Base-by-base conservation (phyloP, 352 stramenopile species). In the Phytophthora idaei region DNA sequence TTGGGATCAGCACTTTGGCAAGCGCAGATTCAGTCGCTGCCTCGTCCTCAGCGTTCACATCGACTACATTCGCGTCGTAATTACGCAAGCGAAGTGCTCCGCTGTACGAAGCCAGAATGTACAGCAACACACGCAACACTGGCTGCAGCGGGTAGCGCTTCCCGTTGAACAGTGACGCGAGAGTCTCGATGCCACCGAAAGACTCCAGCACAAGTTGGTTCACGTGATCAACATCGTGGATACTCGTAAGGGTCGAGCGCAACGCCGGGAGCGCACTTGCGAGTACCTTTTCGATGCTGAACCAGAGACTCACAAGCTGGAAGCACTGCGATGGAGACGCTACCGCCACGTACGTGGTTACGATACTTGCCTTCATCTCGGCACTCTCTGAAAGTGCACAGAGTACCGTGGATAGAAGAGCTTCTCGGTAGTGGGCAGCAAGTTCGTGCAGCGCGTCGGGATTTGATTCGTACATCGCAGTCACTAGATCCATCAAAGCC, bases 41-140 rank as follows among this genome's bases (percentile, higher is more conserved):
- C 52, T 95, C 87, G 17, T 95, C 84, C 31, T 93, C 85, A 5
- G 78, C 84, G 42, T 95, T 90, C n/a, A 94, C 73, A 51, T 94
- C 82, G 27, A 93, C 90, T 41, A 74, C 54, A 42, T 53, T 80
- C 4, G 62, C 67, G 39, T 87, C 74, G 27, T 85, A 71, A 32
- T 73, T 53, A 9, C 61, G 64, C 17, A 84, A 57, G 15, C 66
- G 74, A 3, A 93, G 68, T 3, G 74, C 83, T 5, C 71, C 72
- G 6, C 76, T 86, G 64, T 78, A 76, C 17, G 81, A 81, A 12
- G 69, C 73, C 17, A 93, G 36, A 44, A 87, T 77, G 64, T 93
- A 93, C 55, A 93, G 37, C 49, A 92, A 50, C 14, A 82, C 75
- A 15, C 83, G 85, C 42, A 87, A 52, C 10, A 74, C 68, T 14